Evolutionary conservation across 805 yeast species (phyloP), one percentile per base, ranked within the genome.

Genomic region (Saturnispora ahearnii): DNA sequence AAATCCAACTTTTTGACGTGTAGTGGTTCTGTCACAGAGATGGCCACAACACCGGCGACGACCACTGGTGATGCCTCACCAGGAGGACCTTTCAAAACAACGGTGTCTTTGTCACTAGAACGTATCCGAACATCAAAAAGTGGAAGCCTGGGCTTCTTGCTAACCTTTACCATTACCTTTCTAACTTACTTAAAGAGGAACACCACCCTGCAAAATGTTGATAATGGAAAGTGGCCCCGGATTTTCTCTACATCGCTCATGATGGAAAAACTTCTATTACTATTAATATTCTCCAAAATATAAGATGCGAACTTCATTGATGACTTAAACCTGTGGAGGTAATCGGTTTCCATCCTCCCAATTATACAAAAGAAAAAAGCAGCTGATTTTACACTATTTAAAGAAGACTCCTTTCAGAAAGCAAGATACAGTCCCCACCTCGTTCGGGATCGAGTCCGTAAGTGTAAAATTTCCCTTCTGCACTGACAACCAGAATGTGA

Each of bases 381-480:
- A 22, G 30, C 42, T 12, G 18, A 11, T 30, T 22, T 8, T 33
- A 34, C 36, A 41, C 22, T 40, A 15, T 22, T 28, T 54, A 54
- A 7, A 83, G 26, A 26, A 63, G 52, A 42, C 61, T 59, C 22
- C 55, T 45, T 59, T 87, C 96, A 53, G 82, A 79, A 43, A 88
- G 70, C 48, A 88, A 67, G 31, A 84, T 79, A 67, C 99, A 93
- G 62, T 93, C 99, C 2, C 99, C 99, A 1, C 98, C 98, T 48
- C 90, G 68, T 53, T 83, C 95, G 0, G 93, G 82, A 60, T 88
- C 93, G 46, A 93, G 70, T 0, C 89, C 87, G 65, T 87, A 91
- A 44, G 83, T 88, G 63, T 85, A 89, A 57, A 86, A 84, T 55
- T 76, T 77, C 0, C 98, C 99, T 50, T 87, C 95, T 0, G 91